Base-by-base conservation (phyloP, 768 basidiomycete species). In the Dictyophora rubrovolvata region DNA sequence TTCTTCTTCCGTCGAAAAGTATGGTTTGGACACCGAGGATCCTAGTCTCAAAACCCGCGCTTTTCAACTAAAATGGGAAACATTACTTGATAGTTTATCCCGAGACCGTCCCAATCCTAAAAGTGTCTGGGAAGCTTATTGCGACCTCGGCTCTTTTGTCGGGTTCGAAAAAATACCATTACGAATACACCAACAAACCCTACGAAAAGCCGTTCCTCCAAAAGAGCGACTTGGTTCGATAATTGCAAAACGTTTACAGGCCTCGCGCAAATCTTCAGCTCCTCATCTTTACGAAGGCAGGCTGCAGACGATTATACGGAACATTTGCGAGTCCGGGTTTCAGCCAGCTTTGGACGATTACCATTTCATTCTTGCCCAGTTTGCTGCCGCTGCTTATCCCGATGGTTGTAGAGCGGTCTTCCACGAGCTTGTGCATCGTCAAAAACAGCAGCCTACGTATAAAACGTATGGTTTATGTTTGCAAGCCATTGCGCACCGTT, bases 311-410 rank as follows among this genome's bases (percentile, higher is more conserved):
- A 72, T 93, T 66, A 79, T 93, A 60, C 76, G 76, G 55, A 87
- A 87, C 68, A 89, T 91, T 21, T 82, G 82, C 55, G 73, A 75
- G 42, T 65, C 78, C 12, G 83, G 82, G 2, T 65, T 66, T 57
- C 67, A 69, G 59, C 78, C 70, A 12, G 65, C 67, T 12, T 60
- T 85, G 55, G 79, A 82, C 1, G 90, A 92, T 68, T 92, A 86
- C 68, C 78, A 90, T 67, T 84, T 84, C 65, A 72, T 93, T 60
- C 68, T 93, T 54, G 77, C 80, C 61, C 86, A 89, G 61, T 89
- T 89, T 61, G 85, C 88, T 35, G 81, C 84, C 0, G 81, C 82
- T 3, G 90, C 89, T n/a, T 79, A 91, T 65, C 74, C 81, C 63
- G 65, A 73, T 20, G 87, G 85, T 10, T 76, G 78, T 23, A 73